Base-by-base conservation (phyloP, 208 protist species). In the Acanthamoeba royreba region DNA sequence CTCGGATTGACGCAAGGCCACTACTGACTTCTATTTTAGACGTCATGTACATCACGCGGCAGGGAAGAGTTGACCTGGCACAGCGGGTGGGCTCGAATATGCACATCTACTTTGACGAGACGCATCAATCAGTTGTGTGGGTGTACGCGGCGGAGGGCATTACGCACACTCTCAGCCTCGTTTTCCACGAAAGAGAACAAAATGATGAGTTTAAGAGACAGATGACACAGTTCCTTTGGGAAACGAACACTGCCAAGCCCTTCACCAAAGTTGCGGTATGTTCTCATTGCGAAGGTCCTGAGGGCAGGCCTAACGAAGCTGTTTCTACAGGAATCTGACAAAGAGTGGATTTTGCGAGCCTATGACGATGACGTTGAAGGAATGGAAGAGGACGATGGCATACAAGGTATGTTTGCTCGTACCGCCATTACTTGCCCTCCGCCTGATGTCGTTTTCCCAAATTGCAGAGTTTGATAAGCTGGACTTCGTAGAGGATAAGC, bases 401-500 rank as follows among this genome's bases (percentile, higher is more conserved):
- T 88, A 42, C 45, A 88, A 66, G 81, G 81, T 61, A n/a, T 28
- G 58, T 28, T 69, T 19, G 13, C 49, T 55, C 49, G 13, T 55
- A 8, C 33, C 11, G 33, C 8, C 42, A 25, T 4, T 8, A 25
- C 28, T 5, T 8, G 38, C 22, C 1, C 2, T 9, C 2, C 4
- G n/a, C 13, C 33, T 49, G 35, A 22, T 83, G n/a, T 11, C n/a
- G 13, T 46, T n/a, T 33, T 8, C 72, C 42, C 19, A 19, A 17
- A 8, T 19, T n/a, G 35, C 81, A 88, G 81, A 88, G 4, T 88
- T 88, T 35, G 81, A 88, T 28, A 17, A 25, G 22, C 28, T 93
- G 91, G 52, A 69, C 9, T 93, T 90, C 33, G 91, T 90, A 0
- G 91, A 90, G 5, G 58, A 93, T 3, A 47, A 88, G 45, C 9